A percentile compares a stretch with the other conserved stretches of the same genome.
Evolutionary conservation across 2,329 filamentous ascomycete species (phyloP).

Genomic region (Phialemoniopsis sp.): DNA sequence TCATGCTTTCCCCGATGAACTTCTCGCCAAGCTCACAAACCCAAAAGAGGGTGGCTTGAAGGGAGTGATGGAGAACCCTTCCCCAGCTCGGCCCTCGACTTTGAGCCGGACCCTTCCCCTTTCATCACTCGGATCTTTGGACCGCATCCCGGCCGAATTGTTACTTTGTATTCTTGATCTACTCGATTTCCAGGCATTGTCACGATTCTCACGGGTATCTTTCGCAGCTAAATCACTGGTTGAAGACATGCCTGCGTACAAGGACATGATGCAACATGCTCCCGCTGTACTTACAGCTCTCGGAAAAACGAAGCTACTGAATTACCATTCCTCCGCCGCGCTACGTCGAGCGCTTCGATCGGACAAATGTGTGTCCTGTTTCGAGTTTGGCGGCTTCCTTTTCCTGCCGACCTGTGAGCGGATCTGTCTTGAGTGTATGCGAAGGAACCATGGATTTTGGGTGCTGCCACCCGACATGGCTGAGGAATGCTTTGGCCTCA

Average conservation of each 20-base stretch:
- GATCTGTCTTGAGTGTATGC: slow-evolving; percentile 1
- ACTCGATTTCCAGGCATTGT: slow-evolving; percentile 1
- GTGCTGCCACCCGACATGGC: neutral
- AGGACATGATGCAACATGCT: neutral
- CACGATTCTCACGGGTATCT: neutral
- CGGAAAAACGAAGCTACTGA: neutral
- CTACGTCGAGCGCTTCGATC: slow-evolving; percentile 1
- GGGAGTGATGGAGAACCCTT: too few species aligned
- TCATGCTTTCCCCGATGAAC: too few species aligned
- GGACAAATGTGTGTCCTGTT: neutral
- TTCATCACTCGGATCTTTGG: too few species aligned
- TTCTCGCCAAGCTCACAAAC: too few species aligned
- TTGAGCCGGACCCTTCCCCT: too few species aligned
- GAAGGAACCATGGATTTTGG: neutral
- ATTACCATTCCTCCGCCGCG: neutral
- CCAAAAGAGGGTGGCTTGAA: too few species aligned
- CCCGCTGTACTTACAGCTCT: neutral
- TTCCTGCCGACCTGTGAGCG: slow-evolving; percentile 2
- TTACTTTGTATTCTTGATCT: too few species aligned
- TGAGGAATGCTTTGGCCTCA: neutral
- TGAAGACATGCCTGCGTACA: neutral
- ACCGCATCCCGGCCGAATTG: too few species aligned
- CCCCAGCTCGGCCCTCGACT: too few species aligned
- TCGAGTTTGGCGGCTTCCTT: slow-evolving; percentile 2
- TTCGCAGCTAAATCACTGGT: neutral